phyloP scores from a whole-genome alignment of 768 basidiomycete species.

The Suillus hirtellus region DNA sequence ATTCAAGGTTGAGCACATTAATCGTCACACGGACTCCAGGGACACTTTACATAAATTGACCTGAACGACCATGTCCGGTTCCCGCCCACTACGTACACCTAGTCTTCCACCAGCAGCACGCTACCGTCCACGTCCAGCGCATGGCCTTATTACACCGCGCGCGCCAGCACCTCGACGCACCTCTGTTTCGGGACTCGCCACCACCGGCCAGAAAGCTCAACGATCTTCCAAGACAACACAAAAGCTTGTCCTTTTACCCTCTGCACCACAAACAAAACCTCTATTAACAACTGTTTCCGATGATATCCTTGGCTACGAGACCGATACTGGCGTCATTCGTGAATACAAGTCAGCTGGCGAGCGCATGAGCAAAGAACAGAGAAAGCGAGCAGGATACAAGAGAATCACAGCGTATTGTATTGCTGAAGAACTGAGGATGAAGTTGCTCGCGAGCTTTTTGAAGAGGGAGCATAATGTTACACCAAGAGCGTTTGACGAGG shows the following conservation, averaged over 20 bases:
- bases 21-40: neutral
- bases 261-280: conserved; percentile 85
- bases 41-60: neutral
- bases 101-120: conserved; percentile 10
- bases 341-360: conserved; percentile 87
- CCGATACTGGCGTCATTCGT: conserved; percentile 57
- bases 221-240: conserved; percentile 90
- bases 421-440: conserved; percentile 84
- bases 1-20: neutral
- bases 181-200: conserved; percentile 34
- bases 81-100: neutral
- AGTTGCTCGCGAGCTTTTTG: conserved; percentile 78
- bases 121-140: conserved; percentile 12
- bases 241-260: conserved; percentile 87
- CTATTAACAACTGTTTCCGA: conserved; percentile 40
- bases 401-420: conserved; percentile 89
- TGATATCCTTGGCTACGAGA: conserved; percentile 58
- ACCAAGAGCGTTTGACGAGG: conserved; percentile 89
- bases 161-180: conserved; percentile 26
- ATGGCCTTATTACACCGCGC: conserved; percentile 9
- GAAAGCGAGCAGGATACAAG: conserved; percentile 77
- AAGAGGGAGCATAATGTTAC: conserved; percentile 92
- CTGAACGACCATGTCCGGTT: neutral
- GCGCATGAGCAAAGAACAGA: conserved; percentile 83
- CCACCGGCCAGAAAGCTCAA: conserved; percentile 49